phyloP scores from a whole-genome alignment of 257 asterid genomes.

The Solanum pinnatisectum region DNA sequence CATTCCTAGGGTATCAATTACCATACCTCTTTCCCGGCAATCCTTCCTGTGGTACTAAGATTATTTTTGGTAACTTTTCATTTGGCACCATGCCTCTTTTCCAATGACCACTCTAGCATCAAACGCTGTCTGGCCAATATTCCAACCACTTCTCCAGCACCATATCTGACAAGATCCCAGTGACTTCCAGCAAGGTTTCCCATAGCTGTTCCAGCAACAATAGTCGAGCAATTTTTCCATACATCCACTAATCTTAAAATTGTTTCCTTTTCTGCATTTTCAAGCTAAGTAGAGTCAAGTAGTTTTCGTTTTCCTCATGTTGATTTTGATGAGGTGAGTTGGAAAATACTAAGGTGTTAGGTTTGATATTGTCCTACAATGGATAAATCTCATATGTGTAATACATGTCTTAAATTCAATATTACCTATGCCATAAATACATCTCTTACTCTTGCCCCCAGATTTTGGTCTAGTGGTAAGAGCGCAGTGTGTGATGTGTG shows the following conservation, averaged over 20 bases:
- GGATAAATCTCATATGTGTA: background rate
- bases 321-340: background rate
- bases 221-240: background rate
- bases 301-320: background rate
- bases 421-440: background rate
- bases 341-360: background rate
- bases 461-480: background rate
- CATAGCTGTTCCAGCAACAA: background rate
- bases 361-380: background rate
- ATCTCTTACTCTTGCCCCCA: background rate
- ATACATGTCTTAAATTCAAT: background rate
- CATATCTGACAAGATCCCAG: background rate
- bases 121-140: background rate
- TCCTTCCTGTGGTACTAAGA: background rate
- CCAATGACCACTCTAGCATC: background rate
- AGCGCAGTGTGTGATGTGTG: background rate
- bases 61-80: background rate
- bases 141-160: background rate
- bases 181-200: background rate
- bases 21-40: background rate
- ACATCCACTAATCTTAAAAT: background rate
- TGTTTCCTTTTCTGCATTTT: background rate
- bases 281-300: background rate
- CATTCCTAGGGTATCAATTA: background rate
- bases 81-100: background rate